A percentile compares a stretch with the other conserved stretches of the same genome.
These are phyloP conservation scores for Nigrospora osmanthi DNA, from an alignment of 2,329 filamentous ascomycete genomes.

Conservation along the genomic window DNA sequence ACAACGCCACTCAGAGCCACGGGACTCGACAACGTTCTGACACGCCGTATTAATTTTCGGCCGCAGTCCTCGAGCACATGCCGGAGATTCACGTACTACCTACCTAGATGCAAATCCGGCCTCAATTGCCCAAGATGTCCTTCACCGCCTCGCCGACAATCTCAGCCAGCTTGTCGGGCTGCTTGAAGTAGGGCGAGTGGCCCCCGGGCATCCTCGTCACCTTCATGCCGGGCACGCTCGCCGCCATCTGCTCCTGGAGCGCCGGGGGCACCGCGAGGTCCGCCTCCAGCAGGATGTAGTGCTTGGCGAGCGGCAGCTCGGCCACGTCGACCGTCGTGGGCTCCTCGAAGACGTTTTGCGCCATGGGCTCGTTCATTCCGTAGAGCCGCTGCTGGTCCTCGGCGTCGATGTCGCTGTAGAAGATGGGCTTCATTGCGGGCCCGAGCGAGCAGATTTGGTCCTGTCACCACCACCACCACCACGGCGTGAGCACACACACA, in stretches of 20 bases:
- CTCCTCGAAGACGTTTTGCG: background rate
- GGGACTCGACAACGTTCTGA: no score
- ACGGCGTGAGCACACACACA: no score
- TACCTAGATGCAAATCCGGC: no score
- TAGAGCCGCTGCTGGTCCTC: background rate
- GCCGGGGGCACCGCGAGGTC: background rate
- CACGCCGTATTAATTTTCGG: no score
- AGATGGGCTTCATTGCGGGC: background rate
- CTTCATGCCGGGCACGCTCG: background rate
- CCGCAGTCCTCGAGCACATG: no score
- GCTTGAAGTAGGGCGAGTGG: constrained; percentile 1
- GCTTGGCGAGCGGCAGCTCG: background rate
- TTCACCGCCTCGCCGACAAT: background rate
- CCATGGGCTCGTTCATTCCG: background rate
- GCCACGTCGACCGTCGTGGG: background rate
- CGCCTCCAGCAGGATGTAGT: background rate
- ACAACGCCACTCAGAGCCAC: no score
- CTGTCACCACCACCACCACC: background rate
- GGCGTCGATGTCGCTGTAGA: background rate
- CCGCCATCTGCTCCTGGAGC: constrained; percentile 1
- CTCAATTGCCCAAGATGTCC: background rate
- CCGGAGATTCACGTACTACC: no score
- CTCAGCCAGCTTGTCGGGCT: background rate
- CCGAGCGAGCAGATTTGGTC: background rate
- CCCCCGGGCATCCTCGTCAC: background rate